Base-by-base conservation (phyloP, 345 rosid genomes). In the Cardamine chenopodiifolia region DNA sequence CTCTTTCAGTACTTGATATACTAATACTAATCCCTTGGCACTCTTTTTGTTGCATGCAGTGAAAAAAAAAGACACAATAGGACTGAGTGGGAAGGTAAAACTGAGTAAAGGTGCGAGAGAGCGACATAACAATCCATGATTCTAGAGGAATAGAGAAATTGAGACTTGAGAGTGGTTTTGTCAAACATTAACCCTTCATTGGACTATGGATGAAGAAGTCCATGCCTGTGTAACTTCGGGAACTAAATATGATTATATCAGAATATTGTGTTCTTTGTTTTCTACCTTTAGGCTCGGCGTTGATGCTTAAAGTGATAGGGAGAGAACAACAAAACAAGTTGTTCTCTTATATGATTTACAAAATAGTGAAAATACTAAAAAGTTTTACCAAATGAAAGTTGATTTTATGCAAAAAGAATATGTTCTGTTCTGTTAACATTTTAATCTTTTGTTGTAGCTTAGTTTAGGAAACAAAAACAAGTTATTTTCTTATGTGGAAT, bases 81-180 rank as follows among this genome's bases (percentile, higher is more conserved):
- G 69, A 42, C 64, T 4, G 37, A 53, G 32, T 72, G 56, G 9
- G 55, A 7, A 23, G 19, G 61, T 59, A 25, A 62, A 72, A 18
- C 32, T 32, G 49, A 66, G 64, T 3, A 18, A 49, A 48, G 67
- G 42, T 67, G 28, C 15, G n/a, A 57, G 10, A 67, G 8, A 22
- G 44, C 6, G 7, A 47, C 23, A 0, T 57, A 47, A 37, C 15
- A 31, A 42, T n/a, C 58, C 65, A 54, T 9, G 31, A 20, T 1
- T 52, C 47, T 67, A 22, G 23, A 52, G 35, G 59, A 37, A 15
- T 75, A 68, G 68, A 59, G 15, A 20, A 37, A 32, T 35, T 68
- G 56, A 68, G 63, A 34, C 32, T 45, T 66, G 50, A 56, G 22
- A 61, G 50, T 66, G 60, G 60, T 66, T 54, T 47, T 31, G 40